Percentiles rank a stretch among this genome's conserved stretches.
Conservation (phyloP, 1,284 basidiomycete species). For the Heliocybe sulcata region DNA sequence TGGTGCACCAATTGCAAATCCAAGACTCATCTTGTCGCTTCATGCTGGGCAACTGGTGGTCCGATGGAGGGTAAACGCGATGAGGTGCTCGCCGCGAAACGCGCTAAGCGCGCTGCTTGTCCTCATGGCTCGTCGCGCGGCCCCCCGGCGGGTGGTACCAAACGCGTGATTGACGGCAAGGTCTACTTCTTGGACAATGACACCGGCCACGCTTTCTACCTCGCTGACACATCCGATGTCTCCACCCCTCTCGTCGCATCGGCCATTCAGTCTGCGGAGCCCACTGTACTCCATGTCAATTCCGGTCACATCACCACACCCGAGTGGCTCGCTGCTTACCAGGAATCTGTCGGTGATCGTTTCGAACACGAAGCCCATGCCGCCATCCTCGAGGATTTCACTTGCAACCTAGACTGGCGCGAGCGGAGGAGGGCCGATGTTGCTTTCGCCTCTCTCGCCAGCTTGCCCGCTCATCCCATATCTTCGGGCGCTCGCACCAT, state of each 20-base stretch:
- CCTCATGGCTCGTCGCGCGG: background rate
- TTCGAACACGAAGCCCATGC: background rate
- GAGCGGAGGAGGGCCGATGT: background rate
- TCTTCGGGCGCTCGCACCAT: background rate
- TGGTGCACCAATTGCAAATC: slow-evolving; percentile 7
- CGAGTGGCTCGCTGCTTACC: background rate
- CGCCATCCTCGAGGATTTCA: background rate
- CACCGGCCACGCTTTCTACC: background rate
- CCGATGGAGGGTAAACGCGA: slow-evolving; percentile 4
- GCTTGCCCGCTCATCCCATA: background rate
- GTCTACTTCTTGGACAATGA: background rate
- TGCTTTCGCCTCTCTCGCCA: background rate
- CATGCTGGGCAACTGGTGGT: slow-evolving; percentile 6
- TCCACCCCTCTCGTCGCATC: background rate
- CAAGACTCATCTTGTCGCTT: background rate
- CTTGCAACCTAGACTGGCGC: background rate
- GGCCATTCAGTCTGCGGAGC: background rate
- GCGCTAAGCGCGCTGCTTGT: background rate
- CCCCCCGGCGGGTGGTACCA: too few relatives aligned
- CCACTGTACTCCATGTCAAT: background rate
- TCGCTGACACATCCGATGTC: background rate
- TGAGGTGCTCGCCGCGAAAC: background rate
- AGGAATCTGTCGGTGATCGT: background rate
- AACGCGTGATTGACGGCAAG: background rate
- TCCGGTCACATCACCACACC: background rate